Evolutionary conservation across 2,329 filamentous ascomycete genomes (phyloP), one percentile per base, ranked within the genome.

Genomic region (Exophiala spinifera): DNA sequence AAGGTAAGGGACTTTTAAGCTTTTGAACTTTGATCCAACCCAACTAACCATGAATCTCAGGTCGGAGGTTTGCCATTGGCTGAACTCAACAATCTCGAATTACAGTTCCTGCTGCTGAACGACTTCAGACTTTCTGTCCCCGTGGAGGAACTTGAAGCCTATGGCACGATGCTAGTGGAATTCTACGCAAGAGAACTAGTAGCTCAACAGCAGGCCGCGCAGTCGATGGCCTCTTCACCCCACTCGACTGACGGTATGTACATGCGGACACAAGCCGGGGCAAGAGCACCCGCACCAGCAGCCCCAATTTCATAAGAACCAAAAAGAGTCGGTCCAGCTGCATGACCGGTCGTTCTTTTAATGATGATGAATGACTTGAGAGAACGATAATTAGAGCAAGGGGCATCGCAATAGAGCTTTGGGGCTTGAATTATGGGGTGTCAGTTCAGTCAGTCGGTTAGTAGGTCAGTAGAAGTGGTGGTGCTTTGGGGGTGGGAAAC

Each of bases 131-230:
- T 99, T 14, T 89, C 90, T 1, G 87, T 99, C 8, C 88, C 92
- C 0, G 87, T 97, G 13, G 94, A 97, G 74, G 92, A 97, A 66
- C 82, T 99, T 55, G 94, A 99, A 71, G 90, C 91, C 0, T 99
- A 99, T 65, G 94, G 91, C 4, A 99, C 94, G 1, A 97, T 97
- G 92, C 79, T 99, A 11, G 94, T 99, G 14, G 92, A 97, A 67
- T 99, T 97, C 67, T 99, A 97, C 67, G 92, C 91, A 0, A 81
- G 92, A 50, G 94, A 99, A 70, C 86, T 96, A 14, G 82, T 96
- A 21, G 77, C 83, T 21, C 84, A 87, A 64, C 76, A 78, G 59
- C 77, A 81, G 25, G 65, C 53, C 34, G 49, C 52, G 11, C 53
- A 61, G 28, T 44, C 49, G 33, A 53, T 50, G 40, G 20, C 42